Base-by-base conservation (phyloP, 495 filamentous ascomycete species). In the Apodospora peruviana region DNA sequence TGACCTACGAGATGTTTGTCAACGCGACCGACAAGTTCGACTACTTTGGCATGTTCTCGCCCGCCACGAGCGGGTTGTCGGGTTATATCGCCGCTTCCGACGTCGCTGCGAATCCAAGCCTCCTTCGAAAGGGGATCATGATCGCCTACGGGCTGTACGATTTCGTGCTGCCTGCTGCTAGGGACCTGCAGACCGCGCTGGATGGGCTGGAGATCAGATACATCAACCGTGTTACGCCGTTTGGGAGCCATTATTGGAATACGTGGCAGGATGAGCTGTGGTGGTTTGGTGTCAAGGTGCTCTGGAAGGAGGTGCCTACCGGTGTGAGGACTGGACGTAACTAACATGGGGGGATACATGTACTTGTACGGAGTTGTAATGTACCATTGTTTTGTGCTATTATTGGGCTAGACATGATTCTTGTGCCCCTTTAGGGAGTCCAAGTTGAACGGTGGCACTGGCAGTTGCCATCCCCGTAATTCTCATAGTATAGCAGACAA, bases 221-320 rank as follows among this genome's bases (percentile, higher is more conserved):
- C 45, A 12, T 65, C 2, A 47, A 56, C 8, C 43, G 62, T 10
- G 37, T 65, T 11, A 55, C 62, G 47, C 62, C 62, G 34, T 59
- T 59, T 44, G 60, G 62, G 34, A 55, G 55, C 16, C 62, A 65
- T 47, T 60, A 47, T 29, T 65, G 62, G 62, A 66, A 66, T 40
- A 66, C 62, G 5, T 66, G 62, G 62, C 60, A 63, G 44, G 62
- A 66, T 49, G 60, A 59, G 52, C 47, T 65, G 38, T 65, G 62
- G 62, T 63, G 57, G 62, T 65, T 65, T 53, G 62, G 62, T 9
- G 41, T 50, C 21, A 60, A 57, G 47, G 60, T 61, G 1, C 20
- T 65, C 40, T 65, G 62, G 62, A 74, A 58, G 58, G 39, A 17
- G 18, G 43, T 45, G 21, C 47, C 38, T 5, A 22, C 23, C 19